A percentile compares a stretch with the other conserved stretches of the same genome.
Evolutionary conservation across 768 basidiomycete genomes (phyloP).

Genomic region (Suillus spraguei): DNA sequence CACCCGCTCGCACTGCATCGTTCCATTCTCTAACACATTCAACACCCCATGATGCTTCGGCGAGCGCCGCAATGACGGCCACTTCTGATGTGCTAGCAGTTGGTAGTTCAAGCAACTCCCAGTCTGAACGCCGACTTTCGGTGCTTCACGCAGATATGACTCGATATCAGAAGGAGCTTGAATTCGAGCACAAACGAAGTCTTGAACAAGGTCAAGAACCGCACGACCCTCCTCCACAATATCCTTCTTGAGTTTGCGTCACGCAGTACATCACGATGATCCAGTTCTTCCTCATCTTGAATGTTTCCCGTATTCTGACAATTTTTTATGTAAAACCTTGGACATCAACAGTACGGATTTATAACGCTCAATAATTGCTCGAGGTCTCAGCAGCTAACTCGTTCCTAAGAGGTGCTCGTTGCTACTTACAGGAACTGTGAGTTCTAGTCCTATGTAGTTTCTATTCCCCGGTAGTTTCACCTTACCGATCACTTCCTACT

Average conservation of each 20-base stretch:
- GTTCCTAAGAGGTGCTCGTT: background rate
- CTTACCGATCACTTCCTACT: background rate
- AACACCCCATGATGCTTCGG: background rate
- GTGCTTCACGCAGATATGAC: constrained; percentile 13
- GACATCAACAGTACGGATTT: background rate
- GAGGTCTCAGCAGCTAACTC: background rate
- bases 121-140: constrained; percentile 7
- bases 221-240: constrained; percentile 14
- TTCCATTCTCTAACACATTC: background rate
- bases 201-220: constrained; percentile 8
- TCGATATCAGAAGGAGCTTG: constrained; percentile 17
- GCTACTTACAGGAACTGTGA: background rate
- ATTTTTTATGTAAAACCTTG: background rate
- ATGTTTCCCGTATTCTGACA: background rate
- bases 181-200: constrained; percentile 9
- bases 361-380: background rate
- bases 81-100: constrained; percentile 89
- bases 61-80: constrained; percentile 1
- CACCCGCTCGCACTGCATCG: constrained; percentile 10
- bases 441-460: background rate
- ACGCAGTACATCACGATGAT: background rate
- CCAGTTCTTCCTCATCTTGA: background rate
- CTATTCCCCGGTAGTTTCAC: background rate
- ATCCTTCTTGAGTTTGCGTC: constrained; percentile 8
- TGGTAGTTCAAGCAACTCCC: constrained; percentile 44